phyloP scores from a whole-genome alignment of 75 land plant species.

The Sequoia sempervirens region DNA sequence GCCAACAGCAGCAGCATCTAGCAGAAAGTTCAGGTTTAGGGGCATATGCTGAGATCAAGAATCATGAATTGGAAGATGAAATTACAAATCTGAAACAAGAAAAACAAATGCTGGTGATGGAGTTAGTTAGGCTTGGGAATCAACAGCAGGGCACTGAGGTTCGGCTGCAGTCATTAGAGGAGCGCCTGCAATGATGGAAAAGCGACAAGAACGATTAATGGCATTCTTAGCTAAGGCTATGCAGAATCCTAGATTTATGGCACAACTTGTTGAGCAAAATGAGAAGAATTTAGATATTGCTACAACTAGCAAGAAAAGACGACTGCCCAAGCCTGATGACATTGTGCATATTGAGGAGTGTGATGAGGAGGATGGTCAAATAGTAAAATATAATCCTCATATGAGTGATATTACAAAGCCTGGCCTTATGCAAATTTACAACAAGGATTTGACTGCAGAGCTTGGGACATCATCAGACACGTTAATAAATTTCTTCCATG shows the following conservation, averaged over 20 bases:
- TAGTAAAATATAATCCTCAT: conserved; percentile 13
- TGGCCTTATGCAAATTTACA: conserved; percentile 24
- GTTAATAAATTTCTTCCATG: conserved; percentile 35
- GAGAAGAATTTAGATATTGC: conserved; percentile 38
- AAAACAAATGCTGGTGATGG: conserved; percentile 38
- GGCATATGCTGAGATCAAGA: conserved; percentile 36
- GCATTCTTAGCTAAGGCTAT: conserved; percentile 49
- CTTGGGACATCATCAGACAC: conserved; percentile 42
- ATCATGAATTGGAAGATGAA: conserved; percentile 55
- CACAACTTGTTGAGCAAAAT: conserved; percentile 40
- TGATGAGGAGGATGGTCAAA: conserved; percentile 35
- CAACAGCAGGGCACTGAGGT: conserved; percentile 38
- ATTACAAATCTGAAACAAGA: conserved; percentile 58
- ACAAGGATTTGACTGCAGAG: conserved; percentile 39
- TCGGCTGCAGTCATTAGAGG: conserved; percentile 39
- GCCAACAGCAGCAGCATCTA: conserved; percentile 28
- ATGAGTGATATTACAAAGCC: conserved; percentile 29
- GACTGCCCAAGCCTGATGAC: conserved; percentile 42
- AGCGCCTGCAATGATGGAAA: conserved; percentile 45
- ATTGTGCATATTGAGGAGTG: conserved; percentile 23
- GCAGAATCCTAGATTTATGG: conserved; percentile 47
- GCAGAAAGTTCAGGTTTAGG: conserved; percentile 9
- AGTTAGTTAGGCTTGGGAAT: conserved; percentile 30
- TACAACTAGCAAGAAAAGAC: conserved; percentile 47
- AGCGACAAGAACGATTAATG: conserved; percentile 49